Conservation (phyloP, 2,329 filamentous ascomycete species). For the Apiospora pterosperma region DNA sequence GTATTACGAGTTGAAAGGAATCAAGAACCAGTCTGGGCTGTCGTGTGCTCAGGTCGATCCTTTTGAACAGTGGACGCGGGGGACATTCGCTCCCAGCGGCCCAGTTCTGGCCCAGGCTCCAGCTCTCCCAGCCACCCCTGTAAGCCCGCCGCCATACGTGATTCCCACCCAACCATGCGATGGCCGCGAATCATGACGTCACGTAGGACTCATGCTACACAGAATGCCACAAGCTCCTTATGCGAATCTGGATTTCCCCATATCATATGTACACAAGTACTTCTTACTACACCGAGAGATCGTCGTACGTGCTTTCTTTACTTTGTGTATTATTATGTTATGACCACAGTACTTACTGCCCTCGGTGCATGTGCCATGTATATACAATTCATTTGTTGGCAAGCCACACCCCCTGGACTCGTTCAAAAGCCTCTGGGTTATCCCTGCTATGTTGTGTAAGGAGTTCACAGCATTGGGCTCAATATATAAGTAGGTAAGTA, state of each 20-base stretch:
- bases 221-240: neutral
- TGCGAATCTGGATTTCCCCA: neutral
- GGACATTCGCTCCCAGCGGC: neutral
- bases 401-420: neutral
- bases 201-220: neutral
- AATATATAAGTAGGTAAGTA: too few relatives aligned
- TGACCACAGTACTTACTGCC: too few relatives aligned
- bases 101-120: too few relatives aligned
- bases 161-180: neutral
- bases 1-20: neutral
- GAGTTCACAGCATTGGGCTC: too few relatives aligned
- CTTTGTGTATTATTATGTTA: neutral
- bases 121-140: neutral
- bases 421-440: neutral
- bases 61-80: neutral
- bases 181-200: conserved; percentile 1
- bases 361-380: neutral
- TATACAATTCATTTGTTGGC: neutral
- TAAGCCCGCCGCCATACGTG: neutral
- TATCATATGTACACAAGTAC: neutral
- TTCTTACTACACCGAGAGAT: neutral
- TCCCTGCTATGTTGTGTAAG: neutral
- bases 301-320: neutral
- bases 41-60: neutral
- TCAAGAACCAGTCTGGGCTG: neutral